A percentile compares a stretch with the other conserved stretches of the same genome.
These are phyloP conservation scores for Aspergillus glaucus DNA, from an alignment of 2,329 filamentous ascomycete genomes.

Conservation along the genomic window DNA sequence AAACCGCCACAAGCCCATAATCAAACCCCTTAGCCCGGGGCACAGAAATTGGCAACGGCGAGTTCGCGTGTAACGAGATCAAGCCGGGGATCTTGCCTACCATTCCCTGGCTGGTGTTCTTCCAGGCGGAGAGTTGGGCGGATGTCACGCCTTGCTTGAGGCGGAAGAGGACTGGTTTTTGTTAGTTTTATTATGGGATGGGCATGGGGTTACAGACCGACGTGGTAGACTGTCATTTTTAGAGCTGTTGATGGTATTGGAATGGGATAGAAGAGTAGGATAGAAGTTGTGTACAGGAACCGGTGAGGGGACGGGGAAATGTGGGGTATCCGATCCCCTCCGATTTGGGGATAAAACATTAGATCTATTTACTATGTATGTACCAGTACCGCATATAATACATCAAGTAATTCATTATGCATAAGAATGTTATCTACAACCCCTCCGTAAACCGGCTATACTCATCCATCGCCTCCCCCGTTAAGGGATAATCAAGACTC, in stretches of 20 bases:
- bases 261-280: not conserved
- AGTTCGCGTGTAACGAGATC: slow-evolving; percentile 29
- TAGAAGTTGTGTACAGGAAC: not conserved
- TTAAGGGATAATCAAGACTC: not conserved
- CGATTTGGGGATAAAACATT: not conserved
- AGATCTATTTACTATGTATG: too few species aligned
- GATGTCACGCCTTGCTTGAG: slow-evolving; percentile 34
- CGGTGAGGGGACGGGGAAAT: not conserved
- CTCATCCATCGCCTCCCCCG: not conserved
- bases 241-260: not conserved
- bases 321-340: not conserved
- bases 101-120: slow-evolving; percentile 28
- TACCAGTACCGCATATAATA: too few species aligned
- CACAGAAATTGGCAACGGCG: slow-evolving; percentile 35
- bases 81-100: slow-evolving; percentile 39
- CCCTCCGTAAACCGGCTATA: not conserved
- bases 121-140: slow-evolving; percentile 28
- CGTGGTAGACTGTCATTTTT: slow-evolving; percentile 37
- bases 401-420: too few species aligned
- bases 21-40: slow-evolving; percentile 41
- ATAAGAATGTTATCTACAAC: not conserved
- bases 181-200: not conserved
- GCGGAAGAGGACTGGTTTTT: slow-evolving; percentile 35
- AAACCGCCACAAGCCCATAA: slow-evolving; percentile 40
- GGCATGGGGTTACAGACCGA: slow-evolving; percentile 22